Conservation (phyloP, 176 grass and related monocot genomes). For the Carex scoparia region DNA sequence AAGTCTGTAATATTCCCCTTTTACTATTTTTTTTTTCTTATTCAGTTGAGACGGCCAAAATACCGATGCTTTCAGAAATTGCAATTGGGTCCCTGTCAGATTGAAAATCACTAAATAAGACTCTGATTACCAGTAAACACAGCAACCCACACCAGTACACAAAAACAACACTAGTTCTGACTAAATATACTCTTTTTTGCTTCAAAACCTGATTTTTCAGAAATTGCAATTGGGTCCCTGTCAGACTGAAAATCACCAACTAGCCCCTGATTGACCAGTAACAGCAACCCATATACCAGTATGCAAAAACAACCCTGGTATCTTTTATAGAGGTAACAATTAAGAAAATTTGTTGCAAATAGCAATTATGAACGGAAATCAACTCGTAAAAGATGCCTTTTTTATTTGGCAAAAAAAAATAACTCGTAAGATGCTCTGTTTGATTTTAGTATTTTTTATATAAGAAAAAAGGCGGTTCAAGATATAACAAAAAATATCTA, state of each 20-base stretch:
- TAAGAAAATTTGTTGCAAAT: no score
- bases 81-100: neutral
- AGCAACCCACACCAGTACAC: neutral
- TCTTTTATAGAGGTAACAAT: no score
- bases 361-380: no score
- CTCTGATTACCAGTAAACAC: neutral
- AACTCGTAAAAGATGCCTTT: no score
- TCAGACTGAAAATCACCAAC: neutral
- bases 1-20: neutral
- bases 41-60: neutral
- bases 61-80: neutral
- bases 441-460: no score
- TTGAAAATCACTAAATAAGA: neutral
- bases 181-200: no score
- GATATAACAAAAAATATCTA: no score
- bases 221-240: neutral
- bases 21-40: neutral
- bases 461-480: no score
- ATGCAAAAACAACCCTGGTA: neutral
- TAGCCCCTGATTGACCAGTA: neutral
- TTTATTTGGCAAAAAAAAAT: no score
- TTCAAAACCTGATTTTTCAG: neutral
- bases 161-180: neutral
- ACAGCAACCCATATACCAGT: neutral
- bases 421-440: no score